A percentile compares a stretch with the other conserved stretches of the same genome.
Conservation (phyloP, 2,329 filamentous ascomycete species). For the Juglanconis oblonga region DNA sequence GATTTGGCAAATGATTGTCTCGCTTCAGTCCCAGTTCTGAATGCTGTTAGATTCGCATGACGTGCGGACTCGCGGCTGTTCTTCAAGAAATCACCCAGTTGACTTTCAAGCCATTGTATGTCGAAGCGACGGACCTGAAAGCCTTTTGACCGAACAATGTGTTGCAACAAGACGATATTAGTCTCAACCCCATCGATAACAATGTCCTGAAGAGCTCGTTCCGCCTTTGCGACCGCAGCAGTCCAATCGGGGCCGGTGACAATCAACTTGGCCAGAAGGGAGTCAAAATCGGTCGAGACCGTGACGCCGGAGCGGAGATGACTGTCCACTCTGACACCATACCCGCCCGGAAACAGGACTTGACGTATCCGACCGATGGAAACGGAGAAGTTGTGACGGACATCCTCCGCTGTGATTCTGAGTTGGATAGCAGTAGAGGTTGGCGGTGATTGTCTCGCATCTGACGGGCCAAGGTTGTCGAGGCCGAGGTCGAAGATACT, state of each 20-base stretch:
- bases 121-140: constrained; percentile 39
- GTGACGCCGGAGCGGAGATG: constrained; percentile 44
- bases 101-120: constrained; percentile 3
- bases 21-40: not conserved
- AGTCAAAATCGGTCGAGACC: constrained; percentile 56
- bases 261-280: constrained; percentile 57
- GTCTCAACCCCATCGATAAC: constrained; percentile 56
- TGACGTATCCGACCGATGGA: constrained; percentile 58
- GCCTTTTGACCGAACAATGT: constrained; percentile 47
- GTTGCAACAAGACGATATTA: constrained; percentile 52
- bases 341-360: constrained; percentile 53
- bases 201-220: constrained; percentile 53
- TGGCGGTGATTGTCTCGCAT: constrained; percentile 17
- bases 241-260: constrained; percentile 52
- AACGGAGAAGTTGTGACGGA: constrained; percentile 49
- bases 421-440: constrained; percentile 48
- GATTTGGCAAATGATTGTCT: not conserved
- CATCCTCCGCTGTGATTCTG: constrained; percentile 56
- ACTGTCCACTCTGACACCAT: constrained; percentile 57
- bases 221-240: constrained; percentile 50
- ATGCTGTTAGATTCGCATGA: not conserved
- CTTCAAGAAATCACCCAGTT: not conserved
- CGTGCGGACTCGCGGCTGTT: no score
- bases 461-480: constrained; percentile 33
- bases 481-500: constrained; percentile 35